Conservation (phyloP, 2,329 filamentous ascomycete genomes). For the Trichoderma simmonsii region DNA sequence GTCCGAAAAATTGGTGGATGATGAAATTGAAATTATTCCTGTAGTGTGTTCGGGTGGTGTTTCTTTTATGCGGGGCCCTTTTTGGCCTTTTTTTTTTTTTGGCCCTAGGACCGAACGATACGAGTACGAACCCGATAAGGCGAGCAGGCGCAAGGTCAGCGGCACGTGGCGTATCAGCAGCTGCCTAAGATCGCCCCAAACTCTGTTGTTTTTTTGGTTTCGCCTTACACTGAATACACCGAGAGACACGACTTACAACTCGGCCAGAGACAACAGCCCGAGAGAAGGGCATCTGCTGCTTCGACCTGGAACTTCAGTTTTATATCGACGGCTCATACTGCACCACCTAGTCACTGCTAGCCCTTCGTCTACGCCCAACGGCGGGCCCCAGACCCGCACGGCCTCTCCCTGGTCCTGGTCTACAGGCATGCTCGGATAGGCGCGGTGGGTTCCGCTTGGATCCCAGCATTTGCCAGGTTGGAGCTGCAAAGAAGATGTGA, state of each 20-base stretch:
- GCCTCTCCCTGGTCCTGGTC: background rate
- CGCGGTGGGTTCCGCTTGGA: background rate
- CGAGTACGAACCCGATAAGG: constrained; percentile 18
- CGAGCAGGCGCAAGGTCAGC: background rate
- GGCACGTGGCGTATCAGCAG: constrained; percentile 8
- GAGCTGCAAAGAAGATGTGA: background rate
- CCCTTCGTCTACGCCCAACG: constrained; percentile 8
- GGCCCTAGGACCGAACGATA: background rate
- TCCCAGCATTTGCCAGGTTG: background rate
- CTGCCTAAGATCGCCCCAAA: background rate
- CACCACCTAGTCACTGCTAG: background rate
- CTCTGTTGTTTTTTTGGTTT: background rate
- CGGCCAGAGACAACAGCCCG: background rate
- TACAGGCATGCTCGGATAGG: background rate
- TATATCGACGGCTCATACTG: background rate
- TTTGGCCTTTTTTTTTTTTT: background rate
- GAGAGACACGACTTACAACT: background rate
- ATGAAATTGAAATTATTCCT: constrained; percentile 8
- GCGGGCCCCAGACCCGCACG: constrained; percentile 11
- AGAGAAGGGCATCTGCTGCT: background rate
- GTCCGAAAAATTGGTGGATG: background rate
- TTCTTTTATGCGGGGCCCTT: background rate
- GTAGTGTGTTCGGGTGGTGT: background rate
- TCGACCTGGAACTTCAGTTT: background rate
- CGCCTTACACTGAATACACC: background rate